phyloP scores from a whole-genome alignment of 148 eudicot species.

The Selenicereus undatus region DNA sequence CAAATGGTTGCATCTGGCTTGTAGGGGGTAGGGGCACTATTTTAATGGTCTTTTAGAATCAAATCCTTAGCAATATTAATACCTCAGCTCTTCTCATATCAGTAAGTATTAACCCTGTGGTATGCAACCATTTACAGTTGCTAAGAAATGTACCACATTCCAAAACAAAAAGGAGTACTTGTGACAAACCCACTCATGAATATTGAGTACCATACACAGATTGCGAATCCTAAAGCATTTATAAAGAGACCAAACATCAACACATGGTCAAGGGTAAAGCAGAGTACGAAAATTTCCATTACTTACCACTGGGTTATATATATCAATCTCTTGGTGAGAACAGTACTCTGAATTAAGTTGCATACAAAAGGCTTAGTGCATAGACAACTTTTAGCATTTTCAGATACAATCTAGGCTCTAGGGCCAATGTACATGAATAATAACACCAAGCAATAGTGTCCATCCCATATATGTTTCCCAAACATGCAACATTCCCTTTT shows the following conservation, averaged over 20 bases:
- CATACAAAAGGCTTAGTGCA: slow-evolving; percentile 8
- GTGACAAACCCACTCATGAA: neutral
- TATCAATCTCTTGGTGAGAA: slow-evolving; percentile 94
- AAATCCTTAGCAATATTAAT: too few species aligned
- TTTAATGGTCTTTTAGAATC: too few species aligned
- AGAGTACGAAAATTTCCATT: neutral
- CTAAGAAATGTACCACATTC: neutral
- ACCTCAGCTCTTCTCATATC: too few species aligned
- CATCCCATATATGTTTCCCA: neutral
- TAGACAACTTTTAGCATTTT: neutral
- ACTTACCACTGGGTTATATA: slow-evolving; percentile 88
- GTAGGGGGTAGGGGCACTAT: too few species aligned
- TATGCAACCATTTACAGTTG: too few species aligned
- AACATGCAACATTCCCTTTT: neutral
- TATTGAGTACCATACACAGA: neutral
- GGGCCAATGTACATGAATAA: neutral
- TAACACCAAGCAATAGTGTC: neutral
- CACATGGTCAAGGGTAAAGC: neutral
- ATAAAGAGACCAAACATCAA: neutral
- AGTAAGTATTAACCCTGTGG: too few species aligned
- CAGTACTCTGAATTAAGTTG: slow-evolving; percentile 52
- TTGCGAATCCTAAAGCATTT: neutral
- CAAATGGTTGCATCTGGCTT: too few species aligned
- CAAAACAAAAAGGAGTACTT: too few species aligned
- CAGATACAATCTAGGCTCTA: neutral